These are phyloP conservation scores for Fallopia convolvulus DNA, from an alignment of 148 eudicot species.

Conservation along the genomic window DNA sequence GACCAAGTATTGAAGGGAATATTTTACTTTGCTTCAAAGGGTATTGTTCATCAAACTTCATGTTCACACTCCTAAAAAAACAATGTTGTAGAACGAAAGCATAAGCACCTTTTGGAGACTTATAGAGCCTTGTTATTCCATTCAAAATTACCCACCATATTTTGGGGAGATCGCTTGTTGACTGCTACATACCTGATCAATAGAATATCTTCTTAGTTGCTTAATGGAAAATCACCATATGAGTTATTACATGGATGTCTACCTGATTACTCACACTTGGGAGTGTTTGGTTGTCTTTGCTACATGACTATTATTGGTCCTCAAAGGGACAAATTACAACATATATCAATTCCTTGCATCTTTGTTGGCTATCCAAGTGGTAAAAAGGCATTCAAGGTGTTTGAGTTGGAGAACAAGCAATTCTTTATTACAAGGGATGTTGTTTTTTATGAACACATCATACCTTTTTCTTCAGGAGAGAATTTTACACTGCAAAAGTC, in stretches of 20 bases:
- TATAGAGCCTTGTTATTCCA: no score
- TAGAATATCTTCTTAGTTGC: not conserved
- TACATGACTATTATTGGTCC: not conserved
- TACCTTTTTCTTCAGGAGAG: not conserved
- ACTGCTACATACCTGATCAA: no score
- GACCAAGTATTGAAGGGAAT: no score
- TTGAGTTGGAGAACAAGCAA: not conserved
- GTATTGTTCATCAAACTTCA: no score
- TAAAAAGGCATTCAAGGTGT: not conserved
- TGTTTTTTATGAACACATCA: not conserved
- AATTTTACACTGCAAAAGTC: not conserved
- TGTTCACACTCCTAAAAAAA: no score
- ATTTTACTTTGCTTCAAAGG: no score
- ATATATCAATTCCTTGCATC: not conserved
- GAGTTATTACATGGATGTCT: not conserved
- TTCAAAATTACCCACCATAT: no score
- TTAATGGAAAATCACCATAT: not conserved
- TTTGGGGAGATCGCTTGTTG: no score
- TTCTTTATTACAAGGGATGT: not conserved
- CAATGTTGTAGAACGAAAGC: no score
- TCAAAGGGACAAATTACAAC: not conserved
- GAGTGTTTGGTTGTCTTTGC: not conserved
- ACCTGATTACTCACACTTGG: not conserved
- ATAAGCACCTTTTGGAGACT: no score
- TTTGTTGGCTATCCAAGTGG: constrained; percentile 6